Evolutionary conservation across 2,329 filamentous ascomycete genomes (phyloP), one percentile per base, ranked within the genome.

Genomic region (Cercospora sp.): DNA sequence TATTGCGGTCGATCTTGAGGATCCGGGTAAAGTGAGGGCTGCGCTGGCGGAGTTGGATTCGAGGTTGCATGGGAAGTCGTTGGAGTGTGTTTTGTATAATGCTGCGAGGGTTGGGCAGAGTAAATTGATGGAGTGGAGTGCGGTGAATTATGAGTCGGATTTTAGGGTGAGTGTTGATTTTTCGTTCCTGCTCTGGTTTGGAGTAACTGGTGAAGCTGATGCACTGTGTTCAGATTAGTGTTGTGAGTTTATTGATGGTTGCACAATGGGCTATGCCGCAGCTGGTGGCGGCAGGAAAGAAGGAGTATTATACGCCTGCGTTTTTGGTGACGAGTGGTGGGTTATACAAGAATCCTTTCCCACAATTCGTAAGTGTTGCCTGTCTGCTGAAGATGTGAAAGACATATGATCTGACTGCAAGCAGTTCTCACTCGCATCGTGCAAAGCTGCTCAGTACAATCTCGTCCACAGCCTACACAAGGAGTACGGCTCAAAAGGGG

Each of bases 71-170:
- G 79, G 77, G 39, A 72, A 74, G 2, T 77, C 66, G 9, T 42
- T 84, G 0, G 81, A 84, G 53, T 81, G 80, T 10, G 75, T 86
- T 1, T 80, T 84, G 57, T 86, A 81, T 78, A 86, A 86, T 69
- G 83, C 84, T 0, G 84, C 84, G 1, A 75, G 81, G 0, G 80
- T 85, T 2, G 77, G 77, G 10, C 76, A 78, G 1, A 81, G 78
- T 9, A 73, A 78, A 1, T 74, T 83, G 1, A 73, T 85, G 7
- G 75, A 79, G 18, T 80, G 80, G 33, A 70, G 72, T 4, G 79
- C 83, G 1, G 75, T 80, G 36, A 81, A 84, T 30, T 79, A 86
- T 5, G 75, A 84, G 18, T 77, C 81, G 58, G 84, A 86, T 66
- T 80, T 85, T 60, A 82, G 80, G 74, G 83, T 84, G 70, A 20